Evolutionary conservation across 257 asterid species (phyloP), one percentile per base, ranked within the genome.

Genomic region (Asclepias syriaca): DNA sequence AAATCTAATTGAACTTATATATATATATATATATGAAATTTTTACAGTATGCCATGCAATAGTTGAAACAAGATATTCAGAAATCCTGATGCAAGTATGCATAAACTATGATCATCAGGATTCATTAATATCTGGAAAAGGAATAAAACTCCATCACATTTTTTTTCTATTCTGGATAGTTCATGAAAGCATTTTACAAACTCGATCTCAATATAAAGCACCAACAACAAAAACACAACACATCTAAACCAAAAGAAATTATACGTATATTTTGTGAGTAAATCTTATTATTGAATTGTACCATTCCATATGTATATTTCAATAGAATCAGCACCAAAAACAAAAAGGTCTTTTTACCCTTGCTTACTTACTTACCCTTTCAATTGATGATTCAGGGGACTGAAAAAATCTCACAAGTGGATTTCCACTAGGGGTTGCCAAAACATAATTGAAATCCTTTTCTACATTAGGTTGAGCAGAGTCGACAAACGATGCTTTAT

Each of bases 301-400:
- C 39, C 22, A n/a, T 66, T 22, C 37, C 22, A 66, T 16, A 53
- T 16, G 1, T 14, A 11, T 60, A 9, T 27, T 11, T 29, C 37
- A 19, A 69, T 3, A 53, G n/a, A 3, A 37, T 8, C 16, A 34
- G 37, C 8, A 1, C 32, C 11, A 15, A 61, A 64, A 8, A 6
- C 13, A 13, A 19, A 12, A 61, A 13, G 7, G 56, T 66, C 13
- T 8, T 8, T 19, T 59, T 40, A 5, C 9, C 9, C 1, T 5
- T 1, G 1, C 45, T 40, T 1, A 6, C 45, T 40, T 40, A 39
- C 45, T 40, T 77, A 84, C 97, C 86, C 79, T 92, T 77, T 92
- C 98, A 34, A 90, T 88, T 68, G 85, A 69, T 22, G 94, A 84
- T 79, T 92, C 98, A 7, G 92, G 80, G 45, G 78, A 75, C 78